Percentiles rank a stretch among this genome's conserved stretches.
Conservation (phyloP, 2,329 filamentous ascomycete genomes). For the Colletotrichum tabaci region DNA sequence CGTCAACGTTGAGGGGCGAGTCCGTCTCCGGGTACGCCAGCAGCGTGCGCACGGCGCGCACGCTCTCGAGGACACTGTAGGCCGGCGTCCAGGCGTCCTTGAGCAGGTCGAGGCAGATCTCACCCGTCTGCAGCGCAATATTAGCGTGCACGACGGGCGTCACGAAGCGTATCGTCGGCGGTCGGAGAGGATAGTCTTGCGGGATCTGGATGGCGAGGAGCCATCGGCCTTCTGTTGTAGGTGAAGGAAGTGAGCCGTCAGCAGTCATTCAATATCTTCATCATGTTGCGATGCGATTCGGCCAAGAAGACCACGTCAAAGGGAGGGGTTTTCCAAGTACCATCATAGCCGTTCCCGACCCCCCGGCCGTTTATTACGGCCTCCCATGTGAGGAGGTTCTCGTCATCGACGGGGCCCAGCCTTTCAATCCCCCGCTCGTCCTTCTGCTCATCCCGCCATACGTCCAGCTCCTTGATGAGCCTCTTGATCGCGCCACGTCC, state of each 20-base stretch:
- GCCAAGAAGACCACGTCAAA: neutral
- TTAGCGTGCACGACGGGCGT: slow-evolving; percentile 92
- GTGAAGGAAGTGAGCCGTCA: slow-evolving; percentile 5
- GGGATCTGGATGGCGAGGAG: slow-evolving; percentile 84
- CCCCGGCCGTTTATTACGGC: slow-evolving; percentile 73
- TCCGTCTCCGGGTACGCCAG: slow-evolving; percentile 79
- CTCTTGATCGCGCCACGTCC: slow-evolving; percentile 65
- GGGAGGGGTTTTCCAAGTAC: slow-evolving; percentile 52
- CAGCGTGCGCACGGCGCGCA: slow-evolving; percentile 81
- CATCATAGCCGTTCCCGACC: slow-evolving; percentile 70
- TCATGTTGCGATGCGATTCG: neutral
- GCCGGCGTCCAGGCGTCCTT: slow-evolving; percentile 86
- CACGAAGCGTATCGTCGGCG: slow-evolving; percentile 85
- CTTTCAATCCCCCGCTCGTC: slow-evolving; percentile 71
- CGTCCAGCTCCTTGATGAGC: slow-evolving; percentile 71
- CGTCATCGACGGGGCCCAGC: slow-evolving; percentile 68
- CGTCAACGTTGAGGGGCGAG: slow-evolving; percentile 84
- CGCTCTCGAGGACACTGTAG: slow-evolving; percentile 83
- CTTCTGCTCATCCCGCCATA: slow-evolving; percentile 64
- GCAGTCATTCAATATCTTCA: neutral
- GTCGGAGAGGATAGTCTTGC: slow-evolving; percentile 80
- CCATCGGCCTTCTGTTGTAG: slow-evolving; percentile 79
- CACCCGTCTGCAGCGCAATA: slow-evolving; percentile 78
- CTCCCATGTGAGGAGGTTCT: slow-evolving; percentile 71
- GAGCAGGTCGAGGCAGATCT: slow-evolving; percentile 94